Evolutionary conservation across 345 rosid genomes (phyloP).

Genomic region (Brassica juncea): DNA sequence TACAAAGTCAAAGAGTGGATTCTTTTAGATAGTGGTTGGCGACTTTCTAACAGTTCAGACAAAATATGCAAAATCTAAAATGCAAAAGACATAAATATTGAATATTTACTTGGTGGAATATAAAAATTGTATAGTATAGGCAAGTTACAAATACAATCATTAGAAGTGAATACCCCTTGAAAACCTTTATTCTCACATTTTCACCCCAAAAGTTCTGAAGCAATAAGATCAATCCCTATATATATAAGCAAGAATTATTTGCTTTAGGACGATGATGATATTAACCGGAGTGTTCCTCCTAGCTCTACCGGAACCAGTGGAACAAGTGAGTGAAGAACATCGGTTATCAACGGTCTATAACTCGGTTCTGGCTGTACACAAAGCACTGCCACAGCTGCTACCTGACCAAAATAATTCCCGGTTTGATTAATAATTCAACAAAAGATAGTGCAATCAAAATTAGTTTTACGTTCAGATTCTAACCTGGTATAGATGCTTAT

Average conservation of each 20-base stretch:
- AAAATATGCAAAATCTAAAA: neutral
- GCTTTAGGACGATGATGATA: slow-evolving; percentile 21
- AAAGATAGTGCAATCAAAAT: neutral
- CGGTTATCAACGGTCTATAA: slow-evolving; percentile 84
- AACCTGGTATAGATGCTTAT: slow-evolving; percentile 91
- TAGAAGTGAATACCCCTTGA: neutral
- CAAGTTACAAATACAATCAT: slow-evolving; percentile 23
- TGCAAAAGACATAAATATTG: neutral
- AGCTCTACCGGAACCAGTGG: slow-evolving; percentile 80
- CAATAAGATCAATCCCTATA: neutral
- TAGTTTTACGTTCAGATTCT: neutral
- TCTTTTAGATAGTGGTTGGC: neutral
- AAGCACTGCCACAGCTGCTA: slow-evolving; percentile 91
- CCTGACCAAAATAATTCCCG: slow-evolving; percentile 45
- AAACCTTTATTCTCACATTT: neutral
- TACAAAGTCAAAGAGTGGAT: neutral
- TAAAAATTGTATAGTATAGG: neutral
- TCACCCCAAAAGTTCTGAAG: slow-evolving; percentile 3
- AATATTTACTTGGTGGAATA: neutral
- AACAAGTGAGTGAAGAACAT: slow-evolving; percentile 82
- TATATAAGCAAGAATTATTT: neutral
- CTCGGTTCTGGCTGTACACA: slow-evolving; percentile 94
- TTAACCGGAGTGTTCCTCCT: slow-evolving; percentile 80
- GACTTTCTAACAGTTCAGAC: neutral
- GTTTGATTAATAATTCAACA: neutral